Conservation (phyloP, 2,329 filamentous ascomycete genomes). For the Exophiala viscosa region DNA sequence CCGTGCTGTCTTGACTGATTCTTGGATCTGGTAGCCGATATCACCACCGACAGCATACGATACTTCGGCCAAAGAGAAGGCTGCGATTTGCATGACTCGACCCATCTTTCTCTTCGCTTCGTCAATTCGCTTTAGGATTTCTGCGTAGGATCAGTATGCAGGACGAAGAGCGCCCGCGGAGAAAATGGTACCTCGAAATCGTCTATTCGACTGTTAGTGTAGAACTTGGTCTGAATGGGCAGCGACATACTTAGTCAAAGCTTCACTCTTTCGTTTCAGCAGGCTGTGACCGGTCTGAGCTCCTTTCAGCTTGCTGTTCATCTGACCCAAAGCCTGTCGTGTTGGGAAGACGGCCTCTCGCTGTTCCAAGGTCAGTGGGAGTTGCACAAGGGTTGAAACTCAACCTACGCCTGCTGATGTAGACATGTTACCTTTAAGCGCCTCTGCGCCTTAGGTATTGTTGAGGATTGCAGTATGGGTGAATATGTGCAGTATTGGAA, state of each 20-base stretch:
- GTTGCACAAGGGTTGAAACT: constrained; percentile 16
- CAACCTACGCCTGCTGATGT: constrained; percentile 17
- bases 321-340: constrained; percentile 89
- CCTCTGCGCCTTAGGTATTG: constrained; percentile 32
- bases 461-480: too few relatives aligned
- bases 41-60: constrained; percentile 95
- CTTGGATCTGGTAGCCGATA: constrained; percentile 95
- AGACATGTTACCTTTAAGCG: constrained; percentile 28
- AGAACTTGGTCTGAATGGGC: constrained; percentile 22
- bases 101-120: constrained; percentile 99
- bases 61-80: constrained; percentile 95
- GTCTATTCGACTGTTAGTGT: constrained; percentile 49
- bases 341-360: constrained; percentile 97
- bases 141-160: constrained; percentile 45
- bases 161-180: constrained; percentile 3
- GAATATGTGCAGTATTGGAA: constrained; percentile 1
- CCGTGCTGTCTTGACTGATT: constrained; percentile 86
- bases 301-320: constrained; percentile 98
- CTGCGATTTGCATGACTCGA: constrained; percentile 96
- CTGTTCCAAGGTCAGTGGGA: constrained; percentile 48
- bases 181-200: constrained; percentile 70
- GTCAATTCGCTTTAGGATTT: constrained; percentile 95
- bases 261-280: constrained; percentile 96
- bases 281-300: constrained; percentile 88
- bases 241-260: constrained; percentile 78